Evolutionary conservation across 1,284 basidiomycete genomes (phyloP), one percentile per base, ranked within the genome.

Genomic region (Sanghuangporus sanghuang): DNA sequence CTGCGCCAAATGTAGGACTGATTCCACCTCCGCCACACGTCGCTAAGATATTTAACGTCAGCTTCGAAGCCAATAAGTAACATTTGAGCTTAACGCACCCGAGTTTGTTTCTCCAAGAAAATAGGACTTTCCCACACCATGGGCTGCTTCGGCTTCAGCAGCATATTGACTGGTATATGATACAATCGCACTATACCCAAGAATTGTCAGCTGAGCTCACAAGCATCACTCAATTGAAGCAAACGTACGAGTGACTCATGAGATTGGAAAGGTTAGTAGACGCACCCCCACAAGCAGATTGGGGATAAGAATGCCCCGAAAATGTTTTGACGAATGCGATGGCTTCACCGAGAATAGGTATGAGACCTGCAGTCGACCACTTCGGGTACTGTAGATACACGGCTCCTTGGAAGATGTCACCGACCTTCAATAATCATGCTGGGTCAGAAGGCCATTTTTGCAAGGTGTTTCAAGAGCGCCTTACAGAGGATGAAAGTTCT

Each of bases 71-170:
- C 46, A 39, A 42, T 52, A 1, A 16, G 12, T 44, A 50, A 18
- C 27, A 6, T 38, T 54, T 6, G 53, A 16, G 12, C 21, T 32
- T 32, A 18, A 48, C 69, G 38, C 61, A 76, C 76, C 77, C 11
- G 79, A 80, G 67, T 80, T 81, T 1, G 79, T 81, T 67, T 81
- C 79, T 3, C 76, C 78, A 8, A 81, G 69, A 69, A 78, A 77
- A 66, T 77, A 76, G 48, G 68, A 70, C 69, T 77, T 77, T 1
- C 75, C 74, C 2, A 71, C 72, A 6, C 68, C 71, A 67, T 74
- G 74, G 1, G 75, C 76, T 16, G 74, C 72, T 27, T 72, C 63
- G 2, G 78, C 78, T 61, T 79, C 78, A 0, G 73, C 66, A 58
- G 71, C 68, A 68, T 75, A 80, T 35, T 73, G 70, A 7, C 66